phyloP scores from a whole-genome alignment of 129 eudicot genomes.

The Flaveria robusta region DNA sequence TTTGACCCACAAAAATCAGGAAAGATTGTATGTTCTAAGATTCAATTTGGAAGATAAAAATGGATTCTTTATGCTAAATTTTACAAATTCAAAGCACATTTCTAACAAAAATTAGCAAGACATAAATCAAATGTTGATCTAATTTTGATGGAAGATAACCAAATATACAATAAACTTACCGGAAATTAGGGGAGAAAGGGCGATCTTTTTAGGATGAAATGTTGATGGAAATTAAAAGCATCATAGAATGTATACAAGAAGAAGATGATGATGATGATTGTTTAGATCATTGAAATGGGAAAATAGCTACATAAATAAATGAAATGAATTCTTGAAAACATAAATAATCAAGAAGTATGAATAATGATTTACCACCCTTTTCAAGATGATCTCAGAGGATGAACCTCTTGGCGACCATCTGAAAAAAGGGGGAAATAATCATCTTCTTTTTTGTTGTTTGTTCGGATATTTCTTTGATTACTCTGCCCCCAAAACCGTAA shows the following conservation, averaged over 20 bases:
- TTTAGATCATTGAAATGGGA: neutral
- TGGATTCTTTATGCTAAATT: neutral
- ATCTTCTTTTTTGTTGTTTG: conserved; percentile 13
- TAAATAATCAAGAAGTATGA: conserved; percentile 4
- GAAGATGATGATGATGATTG: conserved; percentile 23
- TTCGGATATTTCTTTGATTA: neutral
- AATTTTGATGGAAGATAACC: neutral
- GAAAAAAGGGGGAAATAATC: conserved; percentile 49
- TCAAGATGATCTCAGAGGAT: conserved; percentile 78
- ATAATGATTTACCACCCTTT: conserved; percentile 50
- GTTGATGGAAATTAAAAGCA: too few species aligned
- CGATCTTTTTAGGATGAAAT: neutral
- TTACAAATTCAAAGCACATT: neutral
- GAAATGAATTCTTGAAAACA: conserved; percentile 12
- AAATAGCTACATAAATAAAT: neutral
- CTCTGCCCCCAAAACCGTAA: neutral
- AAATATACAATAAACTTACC: conserved; percentile 40
- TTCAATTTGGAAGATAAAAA: neutral
- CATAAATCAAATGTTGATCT: neutral
- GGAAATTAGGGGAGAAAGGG: conserved; percentile 35
- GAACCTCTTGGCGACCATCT: conserved; percentile 66
- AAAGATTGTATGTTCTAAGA: neutral
- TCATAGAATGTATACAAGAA: neutral
- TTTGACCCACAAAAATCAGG: too few species aligned
- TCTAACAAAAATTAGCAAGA: conserved; percentile 28